Percentiles rank a stretch among this genome's conserved stretches.
These are phyloP conservation scores for Didymella exigua DNA, from an alignment of 2,329 filamentous ascomycete genomes.

Conservation along the genomic window DNA sequence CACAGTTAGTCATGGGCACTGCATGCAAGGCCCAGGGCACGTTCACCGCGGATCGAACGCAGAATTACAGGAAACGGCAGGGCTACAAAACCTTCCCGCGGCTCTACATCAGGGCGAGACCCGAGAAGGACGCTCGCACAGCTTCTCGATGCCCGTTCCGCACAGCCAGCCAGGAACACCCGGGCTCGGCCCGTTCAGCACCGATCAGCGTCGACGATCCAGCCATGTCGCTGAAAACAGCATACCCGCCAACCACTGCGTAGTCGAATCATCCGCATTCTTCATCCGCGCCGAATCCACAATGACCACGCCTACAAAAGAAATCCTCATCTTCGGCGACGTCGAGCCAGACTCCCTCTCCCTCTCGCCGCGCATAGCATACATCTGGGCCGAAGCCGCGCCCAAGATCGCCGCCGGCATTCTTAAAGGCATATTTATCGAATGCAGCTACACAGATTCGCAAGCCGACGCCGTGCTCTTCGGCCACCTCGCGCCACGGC, in stretches of 20 bases:
- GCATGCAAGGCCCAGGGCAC: slow-evolving; percentile 66
- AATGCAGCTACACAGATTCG: slow-evolving; percentile 89
- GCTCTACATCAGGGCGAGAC: slow-evolving; percentile 31
- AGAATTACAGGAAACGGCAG: slow-evolving; percentile 47
- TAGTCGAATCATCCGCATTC: slow-evolving; percentile 88
- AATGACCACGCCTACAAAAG: slow-evolving; percentile 50
- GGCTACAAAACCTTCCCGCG: slow-evolving; percentile 28
- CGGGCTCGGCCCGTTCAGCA: slow-evolving; percentile 23
- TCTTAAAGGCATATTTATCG: slow-evolving; percentile 85
- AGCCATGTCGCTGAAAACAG: slow-evolving; percentile 19
- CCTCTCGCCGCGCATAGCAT: slow-evolving; percentile 76
- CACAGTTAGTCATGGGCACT: slow-evolving; percentile 87
- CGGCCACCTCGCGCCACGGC: slow-evolving; percentile 84
- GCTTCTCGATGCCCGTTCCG: slow-evolving; percentile 40
- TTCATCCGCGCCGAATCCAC: slow-evolving; percentile 77
- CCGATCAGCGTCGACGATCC: slow-evolving; percentile 27
- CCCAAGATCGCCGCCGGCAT: slow-evolving; percentile 76
- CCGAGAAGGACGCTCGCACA: slow-evolving; percentile 40
- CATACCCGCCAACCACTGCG: slow-evolving; percentile 57
- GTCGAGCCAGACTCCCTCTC: slow-evolving; percentile 91
- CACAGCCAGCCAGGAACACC: slow-evolving; percentile 48
- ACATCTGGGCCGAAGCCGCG: slow-evolving; percentile 87
- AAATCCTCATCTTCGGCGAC: slow-evolving; percentile 93
- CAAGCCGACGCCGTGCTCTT: slow-evolving; percentile 80
- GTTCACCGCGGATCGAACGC: slow-evolving; percentile 53